phyloP scores from a whole-genome alignment of 129 eudicot species.

The Ambrosia trifida region DNA sequence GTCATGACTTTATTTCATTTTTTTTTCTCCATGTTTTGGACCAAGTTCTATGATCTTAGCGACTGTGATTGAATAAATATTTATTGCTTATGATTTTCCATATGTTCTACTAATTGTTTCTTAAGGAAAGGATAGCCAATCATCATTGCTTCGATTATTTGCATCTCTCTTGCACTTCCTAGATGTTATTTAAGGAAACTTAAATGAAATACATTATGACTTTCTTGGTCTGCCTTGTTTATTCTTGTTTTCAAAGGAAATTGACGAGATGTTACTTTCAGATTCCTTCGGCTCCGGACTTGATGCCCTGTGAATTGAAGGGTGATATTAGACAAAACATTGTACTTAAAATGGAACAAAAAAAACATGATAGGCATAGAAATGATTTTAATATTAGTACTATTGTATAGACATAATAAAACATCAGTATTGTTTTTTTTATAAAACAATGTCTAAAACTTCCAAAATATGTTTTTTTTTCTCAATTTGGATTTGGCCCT shows the following conservation, averaged over 20 bases:
- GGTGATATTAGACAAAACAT: not conserved
- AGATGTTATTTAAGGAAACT: constrained; percentile 3
- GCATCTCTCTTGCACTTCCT: too few species aligned
- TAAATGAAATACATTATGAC: constrained; percentile 40
- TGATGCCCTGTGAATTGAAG: constrained; percentile 35
- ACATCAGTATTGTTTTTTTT: too few species aligned
- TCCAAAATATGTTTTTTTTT: too few species aligned
- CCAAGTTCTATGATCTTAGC: not conserved
- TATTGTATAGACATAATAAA: too few species aligned
- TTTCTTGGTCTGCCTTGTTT: constrained; percentile 50
- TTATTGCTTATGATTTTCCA: too few species aligned
- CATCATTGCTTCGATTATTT: not conserved
- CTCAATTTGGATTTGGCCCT: too few species aligned
- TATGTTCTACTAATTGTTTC: too few species aligned
- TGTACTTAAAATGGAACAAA: not conserved
- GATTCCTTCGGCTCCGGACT: constrained; percentile 32
- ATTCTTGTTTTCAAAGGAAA: constrained; percentile 22
- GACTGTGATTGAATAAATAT: not conserved
- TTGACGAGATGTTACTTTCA: constrained; percentile 34
- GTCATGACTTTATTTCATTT: not conserved
- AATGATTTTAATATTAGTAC: too few species aligned
- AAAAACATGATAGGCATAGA: too few species aligned
- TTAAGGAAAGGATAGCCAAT: too few species aligned
- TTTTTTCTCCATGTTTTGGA: not conserved
- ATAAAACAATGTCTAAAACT: too few species aligned